These are phyloP conservation scores for Aegilops longissima DNA, from an alignment of 176 grass and related monocot genomes.

Conservation along the genomic window DNA sequence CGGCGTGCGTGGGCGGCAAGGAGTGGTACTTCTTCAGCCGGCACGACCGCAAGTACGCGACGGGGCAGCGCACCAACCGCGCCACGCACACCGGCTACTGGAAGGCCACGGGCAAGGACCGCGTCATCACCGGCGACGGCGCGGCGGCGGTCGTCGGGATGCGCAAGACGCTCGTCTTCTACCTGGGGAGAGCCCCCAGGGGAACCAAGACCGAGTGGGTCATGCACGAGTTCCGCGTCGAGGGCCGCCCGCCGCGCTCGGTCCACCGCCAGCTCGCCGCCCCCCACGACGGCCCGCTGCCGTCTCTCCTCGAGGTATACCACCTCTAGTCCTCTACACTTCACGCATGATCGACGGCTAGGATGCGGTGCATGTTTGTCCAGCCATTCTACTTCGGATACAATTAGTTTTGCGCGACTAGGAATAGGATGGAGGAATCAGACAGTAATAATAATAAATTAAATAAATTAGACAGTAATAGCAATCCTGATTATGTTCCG, in stretches of 20 bases:
- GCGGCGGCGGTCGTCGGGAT: slow-evolving; percentile 49
- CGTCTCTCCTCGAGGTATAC: slow-evolving; percentile 14
- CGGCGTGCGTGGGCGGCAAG: slow-evolving; percentile 33
- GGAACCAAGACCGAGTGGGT: slow-evolving; percentile 76
- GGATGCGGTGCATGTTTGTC: background rate
- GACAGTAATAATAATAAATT: background rate
- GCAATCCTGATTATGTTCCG: too few relatives aligned
- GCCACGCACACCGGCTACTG: slow-evolving; percentile 72
- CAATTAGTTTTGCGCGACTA: background rate
- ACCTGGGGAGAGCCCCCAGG: slow-evolving; percentile 63
- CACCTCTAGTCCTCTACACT: background rate
- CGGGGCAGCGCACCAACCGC: slow-evolving; percentile 72
- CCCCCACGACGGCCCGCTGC: background rate
- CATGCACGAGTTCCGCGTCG: slow-evolving; percentile 85
- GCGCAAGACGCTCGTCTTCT: slow-evolving; percentile 90
- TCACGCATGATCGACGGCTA: background rate
- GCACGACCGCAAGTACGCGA: slow-evolving; percentile 83
- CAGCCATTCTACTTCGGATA: background rate
- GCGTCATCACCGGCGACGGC: slow-evolving; percentile 15
- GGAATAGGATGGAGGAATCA: background rate
- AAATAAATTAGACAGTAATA: background rate
- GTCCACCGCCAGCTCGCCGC: background rate
- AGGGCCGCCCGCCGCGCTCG: slow-evolving; percentile 3
- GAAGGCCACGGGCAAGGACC: slow-evolving; percentile 83
- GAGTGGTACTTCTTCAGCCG: slow-evolving; percentile 93